Evolutionary conservation across 2,329 filamentous ascomycete genomes (phyloP).

Genomic region (Pestalotiopsis sp.): DNA sequence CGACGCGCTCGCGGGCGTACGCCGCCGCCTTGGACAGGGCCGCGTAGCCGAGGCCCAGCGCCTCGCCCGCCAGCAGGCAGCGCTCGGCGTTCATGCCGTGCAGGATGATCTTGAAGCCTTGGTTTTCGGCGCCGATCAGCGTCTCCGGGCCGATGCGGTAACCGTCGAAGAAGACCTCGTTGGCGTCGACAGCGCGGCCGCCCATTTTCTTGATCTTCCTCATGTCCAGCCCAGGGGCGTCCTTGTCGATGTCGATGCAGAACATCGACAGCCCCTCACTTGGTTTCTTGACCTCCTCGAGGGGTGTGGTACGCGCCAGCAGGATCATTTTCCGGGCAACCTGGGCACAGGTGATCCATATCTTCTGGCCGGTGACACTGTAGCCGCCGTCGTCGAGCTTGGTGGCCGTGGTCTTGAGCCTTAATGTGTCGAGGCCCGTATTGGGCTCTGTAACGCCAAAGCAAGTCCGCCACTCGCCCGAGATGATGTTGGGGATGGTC

Average conservation of each 20-base stretch:
- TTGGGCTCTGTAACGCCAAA: conserved; percentile 88
- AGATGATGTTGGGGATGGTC: conserved; percentile 72
- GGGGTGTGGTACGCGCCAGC: conserved; percentile 72
- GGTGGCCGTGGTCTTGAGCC: conserved; percentile 66
- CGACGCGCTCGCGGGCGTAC: conserved; percentile 68
- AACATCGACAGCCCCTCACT: conserved; percentile 81
- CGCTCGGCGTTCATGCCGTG: conserved; percentile 82
- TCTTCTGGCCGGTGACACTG: conserved; percentile 76
- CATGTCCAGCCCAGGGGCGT: conserved; percentile 62
- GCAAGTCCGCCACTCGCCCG: conserved; percentile 71
- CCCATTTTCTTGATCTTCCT: conserved; percentile 85
- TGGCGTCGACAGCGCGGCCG: conserved; percentile 78
- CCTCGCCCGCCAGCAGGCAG: conserved; percentile 77
- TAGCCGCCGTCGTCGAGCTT: conserved; percentile 61
- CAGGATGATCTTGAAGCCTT: conserved; percentile 79
- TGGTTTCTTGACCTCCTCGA: conserved; percentile 68
- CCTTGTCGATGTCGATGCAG: conserved; percentile 74
- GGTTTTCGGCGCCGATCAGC: conserved; percentile 71
- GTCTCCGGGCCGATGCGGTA: conserved; percentile 67
- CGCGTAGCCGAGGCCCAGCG: conserved; percentile 77
- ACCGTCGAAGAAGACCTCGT: conserved; percentile 86
- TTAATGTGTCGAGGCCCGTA: conserved; percentile 76
- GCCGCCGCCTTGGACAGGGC: conserved; percentile 63
- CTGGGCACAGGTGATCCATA: conserved; percentile 87
- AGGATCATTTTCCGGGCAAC: conserved; percentile 84